Base-by-base conservation (phyloP, 768 basidiomycete species). In the Termitomyces sp. region DNA sequence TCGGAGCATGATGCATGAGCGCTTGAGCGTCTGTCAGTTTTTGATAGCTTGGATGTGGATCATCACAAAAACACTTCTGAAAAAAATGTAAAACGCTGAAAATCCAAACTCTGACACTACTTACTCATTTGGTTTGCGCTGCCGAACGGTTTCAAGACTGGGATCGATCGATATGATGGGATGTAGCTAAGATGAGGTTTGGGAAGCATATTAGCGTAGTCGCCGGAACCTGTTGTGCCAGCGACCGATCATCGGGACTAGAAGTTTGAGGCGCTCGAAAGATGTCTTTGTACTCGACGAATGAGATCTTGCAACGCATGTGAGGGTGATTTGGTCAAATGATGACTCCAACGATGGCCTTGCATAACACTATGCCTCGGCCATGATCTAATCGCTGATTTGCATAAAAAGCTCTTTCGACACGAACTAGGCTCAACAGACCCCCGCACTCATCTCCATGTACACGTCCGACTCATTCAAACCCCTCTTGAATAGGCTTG, bases 401-500 rank as follows among this genome's bases (percentile, higher is more conserved):
- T n/a, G 13, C 50, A 52, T 56, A 56, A 64, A 59, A 57, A 33
- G 37, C 49, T 3, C 3, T 26, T 48, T 15, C 34, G 29, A 29
- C 8, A 49, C 31, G 9, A 41, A 22, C 29, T 10, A 22, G 24
- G n/a, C 41, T 45, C 37, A 49, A 13, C 37, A 39, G 22, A 18
- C 15, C 33, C 42, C 12, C 20, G 26, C 47, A 24, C 16, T 26
- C 58, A 66, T 65, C 64, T 42, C 57, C 37, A 39, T 34, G 16
- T 72, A 72, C 57, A 71, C 72, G 22, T 63, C 70, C 20, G 69
- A 75, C 54, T 70, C 84, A 6, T 97, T 98, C 83, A 92, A 88
- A 62, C 72, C 81, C 0, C 72, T 96, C 5, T 77, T 98, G 26
- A 83, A 83, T 62, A 88, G 86, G 68, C 85, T 97, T 49, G 82